Evolutionary conservation across 176 grass and related monocot genomes (phyloP).

Genomic region (Juncus effusus): DNA sequence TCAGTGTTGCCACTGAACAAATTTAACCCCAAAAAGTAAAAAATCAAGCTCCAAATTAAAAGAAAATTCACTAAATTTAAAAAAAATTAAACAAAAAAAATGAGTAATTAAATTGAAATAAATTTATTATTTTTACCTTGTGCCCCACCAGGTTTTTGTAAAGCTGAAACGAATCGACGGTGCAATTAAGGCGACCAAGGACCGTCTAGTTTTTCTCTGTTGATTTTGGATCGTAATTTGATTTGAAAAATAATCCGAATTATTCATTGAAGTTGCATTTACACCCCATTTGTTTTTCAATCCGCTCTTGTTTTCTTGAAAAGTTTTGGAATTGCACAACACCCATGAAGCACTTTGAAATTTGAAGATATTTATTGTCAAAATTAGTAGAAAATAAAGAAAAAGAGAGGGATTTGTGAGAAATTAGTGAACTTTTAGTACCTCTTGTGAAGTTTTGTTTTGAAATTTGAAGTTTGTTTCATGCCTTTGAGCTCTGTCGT

Average conservation of each 20-base stretch:
- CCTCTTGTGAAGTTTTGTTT: constrained; percentile 33
- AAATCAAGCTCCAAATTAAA: neutral
- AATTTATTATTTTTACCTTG: constrained; percentile 38
- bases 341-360: neutral
- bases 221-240: constrained; percentile 25
- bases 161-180: constrained; percentile 61
- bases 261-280: constrained; percentile 32
- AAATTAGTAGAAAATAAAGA: neutral
- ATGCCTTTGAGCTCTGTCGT: constrained; percentile 24
- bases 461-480: constrained; percentile 18
- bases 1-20: constrained; percentile 66
- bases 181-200: constrained; percentile 89
- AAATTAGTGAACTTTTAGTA: constrained; percentile 9
- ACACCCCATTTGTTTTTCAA: neutral
- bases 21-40: neutral
- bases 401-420: neutral
- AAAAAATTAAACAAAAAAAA: neutral
- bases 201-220: constrained; percentile 67
- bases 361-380: neutral
- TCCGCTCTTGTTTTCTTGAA: constrained; percentile 9
- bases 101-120: constrained; percentile 18
- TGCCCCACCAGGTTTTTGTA: constrained; percentile 65
- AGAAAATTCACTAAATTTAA: neutral
- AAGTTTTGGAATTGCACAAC: constrained; percentile 4
- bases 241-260: constrained; percentile 14